Conservation (phyloP, 352 stramenopile genomes). For the Hyaloperonospora arabidopsidis region DNA sequence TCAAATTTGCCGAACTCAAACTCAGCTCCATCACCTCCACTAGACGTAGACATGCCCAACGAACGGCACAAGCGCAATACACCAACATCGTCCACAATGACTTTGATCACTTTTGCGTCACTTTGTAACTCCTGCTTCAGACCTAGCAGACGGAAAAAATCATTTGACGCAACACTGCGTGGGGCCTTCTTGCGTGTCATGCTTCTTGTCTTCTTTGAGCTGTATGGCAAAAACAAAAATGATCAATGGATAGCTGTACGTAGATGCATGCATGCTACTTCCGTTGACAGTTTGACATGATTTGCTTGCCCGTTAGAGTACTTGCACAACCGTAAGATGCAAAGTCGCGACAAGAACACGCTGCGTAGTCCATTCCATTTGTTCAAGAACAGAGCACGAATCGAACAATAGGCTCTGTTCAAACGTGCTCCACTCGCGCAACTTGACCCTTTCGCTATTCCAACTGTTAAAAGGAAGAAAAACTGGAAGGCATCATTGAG, state of each 20-base stretch:
- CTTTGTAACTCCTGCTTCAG: conserved; percentile 43
- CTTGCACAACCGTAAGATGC: not conserved
- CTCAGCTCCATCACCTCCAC: conserved; percentile 14
- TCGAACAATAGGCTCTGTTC: conserved; percentile 9
- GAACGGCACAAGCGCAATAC: conserved; percentile 48
- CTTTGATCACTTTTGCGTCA: conserved; percentile 52
- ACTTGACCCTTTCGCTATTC: not conserved
- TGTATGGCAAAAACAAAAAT: conserved; percentile 18
- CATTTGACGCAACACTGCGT: not conserved
- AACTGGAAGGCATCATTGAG: conserved; percentile 30
- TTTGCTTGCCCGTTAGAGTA: not conserved
- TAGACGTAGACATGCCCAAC: conserved; percentile 33
- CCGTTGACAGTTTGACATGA: too few species aligned
- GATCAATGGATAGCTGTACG: not conserved
- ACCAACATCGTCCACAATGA: conserved; percentile 54
- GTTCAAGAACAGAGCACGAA: not conserved
- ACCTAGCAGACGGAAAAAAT: conserved; percentile 50
- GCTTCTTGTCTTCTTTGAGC: conserved; percentile 2
- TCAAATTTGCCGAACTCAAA: conserved; percentile 44
- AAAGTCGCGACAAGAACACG: conserved; percentile 5
- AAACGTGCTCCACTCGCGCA: conserved; percentile 6
- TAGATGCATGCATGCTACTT: too few species aligned
- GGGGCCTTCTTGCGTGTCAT: conserved; percentile 15
- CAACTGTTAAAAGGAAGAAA: conserved; percentile 32
- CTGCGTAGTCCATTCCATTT: not conserved